Conservation (phyloP, 768 basidiomycete species). For the Hirschioporus abietinus region DNA sequence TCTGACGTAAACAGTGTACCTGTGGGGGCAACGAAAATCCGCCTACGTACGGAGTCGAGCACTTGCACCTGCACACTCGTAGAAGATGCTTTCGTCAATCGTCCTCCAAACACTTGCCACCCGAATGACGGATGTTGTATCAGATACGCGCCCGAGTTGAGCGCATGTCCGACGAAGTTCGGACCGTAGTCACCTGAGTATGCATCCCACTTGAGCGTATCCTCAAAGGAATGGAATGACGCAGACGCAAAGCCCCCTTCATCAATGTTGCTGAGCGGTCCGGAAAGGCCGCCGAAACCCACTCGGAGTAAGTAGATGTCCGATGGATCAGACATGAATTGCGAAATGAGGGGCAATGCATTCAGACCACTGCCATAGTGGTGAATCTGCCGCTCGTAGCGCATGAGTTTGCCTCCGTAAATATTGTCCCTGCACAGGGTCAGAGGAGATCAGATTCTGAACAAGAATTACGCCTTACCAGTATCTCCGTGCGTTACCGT, state of each 20-base stretch:
- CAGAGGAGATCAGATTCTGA: not conserved
- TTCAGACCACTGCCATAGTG: constrained; percentile 56
- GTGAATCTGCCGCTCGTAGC: constrained; percentile 53
- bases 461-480: constrained; percentile 31
- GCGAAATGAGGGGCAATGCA: constrained; percentile 46
- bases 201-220: constrained; percentile 52
- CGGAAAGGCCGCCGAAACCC: constrained; percentile 47
- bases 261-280: constrained; percentile 52
- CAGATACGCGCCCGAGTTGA: constrained; percentile 40
- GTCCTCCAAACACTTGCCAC: constrained; percentile 58
- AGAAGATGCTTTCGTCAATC: constrained; percentile 31
- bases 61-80: constrained; percentile 39
- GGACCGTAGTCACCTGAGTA: constrained; percentile 59
- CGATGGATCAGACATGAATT: constrained; percentile 40
- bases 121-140: constrained; percentile 52
- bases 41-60: constrained; percentile 42
- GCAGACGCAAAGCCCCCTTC: constrained; percentile 52
- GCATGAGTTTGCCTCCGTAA: constrained; percentile 49
- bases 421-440: constrained; percentile 43
- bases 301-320: constrained; percentile 48
- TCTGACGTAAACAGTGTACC: constrained; percentile 42
- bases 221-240: constrained; percentile 55
- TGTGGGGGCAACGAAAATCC: constrained; percentile 47
- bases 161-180: constrained; percentile 49
- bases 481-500: constrained; percentile 53